These are phyloP conservation scores for Syzygium jambos DNA, from an alignment of 345 rosid species.

Conservation along the genomic window DNA sequence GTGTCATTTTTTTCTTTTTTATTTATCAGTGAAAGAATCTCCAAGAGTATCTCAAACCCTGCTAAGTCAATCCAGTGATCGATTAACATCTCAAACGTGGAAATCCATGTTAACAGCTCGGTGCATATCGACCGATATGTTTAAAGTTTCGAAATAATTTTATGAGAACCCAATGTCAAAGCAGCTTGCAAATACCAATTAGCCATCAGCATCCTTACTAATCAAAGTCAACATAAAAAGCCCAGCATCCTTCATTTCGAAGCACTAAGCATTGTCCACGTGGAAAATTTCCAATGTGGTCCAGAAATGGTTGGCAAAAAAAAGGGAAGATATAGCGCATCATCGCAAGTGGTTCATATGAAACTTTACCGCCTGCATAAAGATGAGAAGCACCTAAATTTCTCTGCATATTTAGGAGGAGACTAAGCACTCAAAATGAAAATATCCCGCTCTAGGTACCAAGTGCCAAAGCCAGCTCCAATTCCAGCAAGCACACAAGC, in stretches of 20 bases:
- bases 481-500: slow-evolving; percentile 52
- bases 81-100: no score
- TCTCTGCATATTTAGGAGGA: neutral
- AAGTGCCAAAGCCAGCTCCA: slow-evolving; percentile 53
- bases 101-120: no score
- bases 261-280: slow-evolving; percentile 69
- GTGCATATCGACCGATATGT: no score
- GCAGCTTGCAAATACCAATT: no score
- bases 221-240: slow-evolving; percentile 79
- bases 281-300: slow-evolving; percentile 40
- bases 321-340: no score
- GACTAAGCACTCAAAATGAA: neutral
- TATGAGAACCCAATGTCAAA: no score
- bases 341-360: no score
- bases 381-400: neutral
- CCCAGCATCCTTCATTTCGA: slow-evolving; percentile 94
- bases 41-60: no score
- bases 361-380: slow-evolving; percentile 50
- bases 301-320: slow-evolving; percentile 75
- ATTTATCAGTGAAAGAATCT: no score
- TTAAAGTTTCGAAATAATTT: no score
- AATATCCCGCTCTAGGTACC: slow-evolving; percentile 26
- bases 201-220: neutral
- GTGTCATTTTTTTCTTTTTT: no score
- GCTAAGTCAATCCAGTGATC: no score